Conservation (phyloP, 371 early-diverging fungal species). For the Choanephora cucurbitarum region DNA sequence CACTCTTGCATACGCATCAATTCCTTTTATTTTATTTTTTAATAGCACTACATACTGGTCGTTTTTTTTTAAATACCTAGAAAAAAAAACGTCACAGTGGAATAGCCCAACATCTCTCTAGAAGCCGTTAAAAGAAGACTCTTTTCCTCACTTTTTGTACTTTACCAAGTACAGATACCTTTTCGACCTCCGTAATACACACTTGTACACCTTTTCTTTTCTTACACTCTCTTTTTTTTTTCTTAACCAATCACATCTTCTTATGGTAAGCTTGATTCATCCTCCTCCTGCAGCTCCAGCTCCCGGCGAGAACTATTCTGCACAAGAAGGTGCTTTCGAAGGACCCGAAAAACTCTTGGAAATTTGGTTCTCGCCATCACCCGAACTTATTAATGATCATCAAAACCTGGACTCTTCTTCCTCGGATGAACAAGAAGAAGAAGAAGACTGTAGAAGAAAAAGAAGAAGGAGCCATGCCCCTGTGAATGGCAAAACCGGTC, state of each 20-base stretch:
- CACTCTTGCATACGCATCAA: neutral
- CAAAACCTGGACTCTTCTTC: slow-evolving; percentile 21
- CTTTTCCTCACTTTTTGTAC: slow-evolving; percentile 18
- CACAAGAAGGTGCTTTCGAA: slow-evolving; percentile 68
- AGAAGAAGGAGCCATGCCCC: slow-evolving; percentile 16
- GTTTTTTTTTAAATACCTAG: slow-evolving; percentile 7
- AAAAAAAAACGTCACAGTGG: slow-evolving; percentile 11
- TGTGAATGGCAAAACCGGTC: slow-evolving; percentile 49
- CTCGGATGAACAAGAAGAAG: slow-evolving; percentile 33
- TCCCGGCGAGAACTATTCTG: slow-evolving; percentile 45
- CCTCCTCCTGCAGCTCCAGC: slow-evolving; percentile 14
- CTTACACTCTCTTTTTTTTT: neutral
- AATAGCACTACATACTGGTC: neutral
- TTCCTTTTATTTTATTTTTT: neutral
- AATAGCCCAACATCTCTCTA: slow-evolving; percentile 32
- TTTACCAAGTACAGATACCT: slow-evolving; percentile 26
- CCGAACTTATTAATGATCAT: slow-evolving; percentile 34
- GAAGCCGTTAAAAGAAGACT: slow-evolving; percentile 22
- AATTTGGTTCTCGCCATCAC: slow-evolving; percentile 82
- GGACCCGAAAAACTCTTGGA: slow-evolving; percentile 97
- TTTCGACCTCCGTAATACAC: slow-evolving; percentile 28
- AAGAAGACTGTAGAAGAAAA: slow-evolving; percentile 3
- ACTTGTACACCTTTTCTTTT: neutral
- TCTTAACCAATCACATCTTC: neutral
- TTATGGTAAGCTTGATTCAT: slow-evolving; percentile 10